Evolutionary conservation across 305 asterid genomes (phyloP).

Genomic region (Striga hermonthica): DNA sequence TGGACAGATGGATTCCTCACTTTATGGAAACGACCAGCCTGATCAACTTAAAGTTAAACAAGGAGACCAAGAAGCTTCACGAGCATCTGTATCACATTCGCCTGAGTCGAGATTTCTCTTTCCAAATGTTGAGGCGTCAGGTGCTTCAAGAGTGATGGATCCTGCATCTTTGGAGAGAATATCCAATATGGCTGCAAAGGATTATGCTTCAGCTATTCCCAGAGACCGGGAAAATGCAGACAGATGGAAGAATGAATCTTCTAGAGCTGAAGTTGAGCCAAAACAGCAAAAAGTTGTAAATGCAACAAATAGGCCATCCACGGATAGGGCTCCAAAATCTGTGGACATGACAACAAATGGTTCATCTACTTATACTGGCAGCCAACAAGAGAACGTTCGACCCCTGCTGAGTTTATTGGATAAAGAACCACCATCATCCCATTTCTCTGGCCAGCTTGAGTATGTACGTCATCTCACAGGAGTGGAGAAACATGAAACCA

Average conservation of each 20-base stretch:
- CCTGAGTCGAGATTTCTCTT: constrained; percentile 41
- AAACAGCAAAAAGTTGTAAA: constrained; percentile 65
- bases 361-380: constrained; percentile 46
- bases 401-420: constrained; percentile 94
- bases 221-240: constrained; percentile 40
- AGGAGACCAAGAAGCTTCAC: constrained; percentile 76
- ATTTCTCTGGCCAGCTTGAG: constrained; percentile 97
- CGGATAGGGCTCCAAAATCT: constrained; percentile 62
- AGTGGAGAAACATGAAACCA: constrained; percentile 82
- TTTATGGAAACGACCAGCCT: constrained; percentile 62
- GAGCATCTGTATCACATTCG: constrained; percentile 64
- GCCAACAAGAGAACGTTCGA: constrained; percentile 76
- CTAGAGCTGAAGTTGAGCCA: constrained; percentile 55
- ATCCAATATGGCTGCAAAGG: constrained; percentile 38
- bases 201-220: constrained; percentile 28
- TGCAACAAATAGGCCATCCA: constrained; percentile 55
- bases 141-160: constrained; percentile 50
- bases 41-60: constrained; percentile 63
- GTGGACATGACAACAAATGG: constrained; percentile 61
- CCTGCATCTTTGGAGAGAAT: constrained; percentile 45
- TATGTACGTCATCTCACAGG: constrained; percentile 88
- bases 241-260: constrained; percentile 59
- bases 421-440: constrained; percentile 97
- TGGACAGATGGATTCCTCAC: constrained; percentile 52
- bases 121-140: constrained; percentile 32